Conservation (phyloP, 139 green algal species). For the Klebsormidium nitens region DNA sequence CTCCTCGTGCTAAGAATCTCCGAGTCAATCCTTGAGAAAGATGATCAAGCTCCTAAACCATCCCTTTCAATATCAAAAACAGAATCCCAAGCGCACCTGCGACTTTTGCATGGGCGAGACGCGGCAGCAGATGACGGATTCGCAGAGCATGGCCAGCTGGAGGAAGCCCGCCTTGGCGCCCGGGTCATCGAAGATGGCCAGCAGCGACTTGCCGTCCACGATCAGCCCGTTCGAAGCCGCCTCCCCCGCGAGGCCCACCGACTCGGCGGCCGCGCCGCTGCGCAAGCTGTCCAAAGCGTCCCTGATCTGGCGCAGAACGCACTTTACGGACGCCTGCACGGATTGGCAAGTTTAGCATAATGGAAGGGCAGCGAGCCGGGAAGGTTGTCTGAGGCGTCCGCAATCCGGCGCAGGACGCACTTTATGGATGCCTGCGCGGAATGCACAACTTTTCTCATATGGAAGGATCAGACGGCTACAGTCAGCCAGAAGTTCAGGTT, state of each 20-base stretch:
- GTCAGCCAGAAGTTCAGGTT: no score
- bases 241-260: no score
- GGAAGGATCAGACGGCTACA: neutral
- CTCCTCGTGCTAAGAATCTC: no score
- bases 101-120: conserved; percentile 56
- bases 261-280: neutral
- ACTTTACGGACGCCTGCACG: neutral
- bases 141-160: conserved; percentile 57
- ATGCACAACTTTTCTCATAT: neutral
- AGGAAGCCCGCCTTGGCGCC: conserved; percentile 37
- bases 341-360: conserved; percentile 1
- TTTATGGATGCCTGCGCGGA: neutral
- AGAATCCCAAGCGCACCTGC: conserved; percentile 10
- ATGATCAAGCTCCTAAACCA: no score
- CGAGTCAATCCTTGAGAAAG: no score
- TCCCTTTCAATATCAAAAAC: no score
- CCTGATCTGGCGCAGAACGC: neutral
- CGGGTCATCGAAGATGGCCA: conserved; percentile 13
- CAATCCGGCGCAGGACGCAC: neutral
- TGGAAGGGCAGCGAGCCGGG: neutral
- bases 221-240: conserved; percentile 20
- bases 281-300: neutral
- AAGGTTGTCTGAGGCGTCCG: neutral
- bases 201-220: conserved; percentile 33
- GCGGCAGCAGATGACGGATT: conserved; percentile 71